These are phyloP conservation scores for Tetrapisispora nanseiensis DNA, from an alignment of 805 yeast species.

Conservation along the genomic window DNA sequence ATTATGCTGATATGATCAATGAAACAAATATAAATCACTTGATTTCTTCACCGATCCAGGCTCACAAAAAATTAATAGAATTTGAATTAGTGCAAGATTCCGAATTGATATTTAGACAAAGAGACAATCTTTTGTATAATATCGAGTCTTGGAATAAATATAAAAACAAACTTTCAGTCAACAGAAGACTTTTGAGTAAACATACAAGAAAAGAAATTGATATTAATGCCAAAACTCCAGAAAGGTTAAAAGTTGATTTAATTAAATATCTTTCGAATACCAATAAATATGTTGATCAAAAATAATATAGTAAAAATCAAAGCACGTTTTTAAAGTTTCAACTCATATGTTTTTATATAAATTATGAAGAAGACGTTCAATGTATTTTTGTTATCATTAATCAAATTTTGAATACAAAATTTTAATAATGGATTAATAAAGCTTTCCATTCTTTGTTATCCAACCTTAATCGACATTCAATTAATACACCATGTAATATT, in stretches of 20 bases:
- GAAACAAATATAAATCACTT: constrained; percentile 14
- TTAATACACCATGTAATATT: no score
- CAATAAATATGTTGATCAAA: no score
- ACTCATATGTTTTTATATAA: no score
- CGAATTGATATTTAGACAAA: constrained; percentile 41
- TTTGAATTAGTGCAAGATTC: constrained; percentile 58
- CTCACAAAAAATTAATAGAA: constrained; percentile 44
- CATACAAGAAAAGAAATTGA: not conserved
- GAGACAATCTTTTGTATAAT: constrained; percentile 16
- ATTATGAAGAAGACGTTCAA: no score
- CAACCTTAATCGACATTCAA: no score
- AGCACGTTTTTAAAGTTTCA: no score
- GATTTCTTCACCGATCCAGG: constrained; percentile 13
- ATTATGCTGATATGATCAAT: constrained; percentile 13
- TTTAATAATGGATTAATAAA: no score
- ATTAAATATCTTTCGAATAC: constrained; percentile 1
- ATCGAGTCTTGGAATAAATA: not conserved
- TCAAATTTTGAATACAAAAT: no score
- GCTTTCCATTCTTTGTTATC: no score
- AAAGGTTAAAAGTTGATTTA: not conserved
- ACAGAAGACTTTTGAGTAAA: not conserved
- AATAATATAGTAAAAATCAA: no score
- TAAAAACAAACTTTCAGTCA: not conserved
- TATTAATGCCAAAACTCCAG: not conserved
- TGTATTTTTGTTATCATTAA: no score